Evolutionary conservation across 1,284 basidiomycete genomes (phyloP), one percentile per base, ranked within the genome.

Genomic region (Ganoderma resinaceum): DNA sequence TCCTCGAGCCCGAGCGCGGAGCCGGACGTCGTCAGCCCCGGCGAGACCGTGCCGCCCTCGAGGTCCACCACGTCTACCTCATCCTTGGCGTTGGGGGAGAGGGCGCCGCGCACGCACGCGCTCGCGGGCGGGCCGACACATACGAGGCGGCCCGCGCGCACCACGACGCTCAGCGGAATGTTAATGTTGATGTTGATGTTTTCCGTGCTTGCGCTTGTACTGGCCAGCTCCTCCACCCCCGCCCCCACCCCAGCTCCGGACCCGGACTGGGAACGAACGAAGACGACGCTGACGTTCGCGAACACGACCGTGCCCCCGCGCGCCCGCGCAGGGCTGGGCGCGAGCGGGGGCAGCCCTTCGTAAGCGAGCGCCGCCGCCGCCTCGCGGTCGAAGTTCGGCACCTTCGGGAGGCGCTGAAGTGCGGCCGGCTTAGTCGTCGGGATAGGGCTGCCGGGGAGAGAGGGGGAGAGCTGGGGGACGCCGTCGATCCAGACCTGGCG

Each of bases 401-500:
- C 86, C 20, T 80, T 74, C 1, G 91, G 91, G 2, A 79, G 77
- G 0, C 78, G 72, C 74, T 91, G 90, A 67, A 83, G 82, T 1
- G 77, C 61, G 8, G 65, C 35, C 1, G 87, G 84, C 75, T 92
- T 92, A 42, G 77, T 67, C 37, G 76, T n/a, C n/a, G n/a, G n/a
- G n/a, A n/a, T n/a, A n/a, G n/a, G n/a, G n/a, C n/a, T 69, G 70
- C 82, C 78, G 0, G 89, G 83, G 5, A 78, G 71, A n/a, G 61
- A 31, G 42, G 8, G 9, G 61, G 80, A 76, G 23, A 93, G 76
- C 73, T 93, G 91, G 3, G 87, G 74, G 61, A 92, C 88, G 14
- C 91, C 91, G 73, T 93, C 91, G 68, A 92, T 89, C 80, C 85
- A 91, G 31, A 92, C 91, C 79, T 92, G 90, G 49, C 82, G 91